Evolutionary conservation across 2,329 filamentous ascomycete genomes (phyloP).

Genomic region (Botrytis pseudocinerea): DNA sequence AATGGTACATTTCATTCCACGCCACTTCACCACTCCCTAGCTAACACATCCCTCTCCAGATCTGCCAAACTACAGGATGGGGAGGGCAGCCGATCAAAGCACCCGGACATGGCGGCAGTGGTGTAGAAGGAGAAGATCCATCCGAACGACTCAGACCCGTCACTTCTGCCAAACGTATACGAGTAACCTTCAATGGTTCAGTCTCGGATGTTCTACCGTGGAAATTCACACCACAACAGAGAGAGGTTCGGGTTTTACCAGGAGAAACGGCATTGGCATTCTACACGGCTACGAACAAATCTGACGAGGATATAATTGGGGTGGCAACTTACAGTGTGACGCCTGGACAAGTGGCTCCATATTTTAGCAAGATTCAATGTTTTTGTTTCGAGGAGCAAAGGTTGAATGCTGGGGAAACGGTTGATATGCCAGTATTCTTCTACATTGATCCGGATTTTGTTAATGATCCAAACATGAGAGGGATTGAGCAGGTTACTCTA

Average conservation of each 20-base stretch:
- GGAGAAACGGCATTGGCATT: conserved; percentile 97
- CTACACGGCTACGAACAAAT: conserved; percentile 93
- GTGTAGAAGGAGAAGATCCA: conserved; percentile 60
- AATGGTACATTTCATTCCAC: conserved; percentile 57
- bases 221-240: conserved; percentile 97
- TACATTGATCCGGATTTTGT: conserved; percentile 96
- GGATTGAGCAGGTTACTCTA: conserved; percentile 90
- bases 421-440: conserved; percentile 99
- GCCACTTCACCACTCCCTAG: conserved; percentile 10
- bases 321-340: conserved; percentile 98
- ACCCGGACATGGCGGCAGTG: conserved; percentile 60
- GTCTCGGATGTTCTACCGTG: conserved; percentile 94
- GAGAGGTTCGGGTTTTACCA: conserved; percentile 90
- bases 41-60: conserved; percentile 48
- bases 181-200: conserved; percentile 93
- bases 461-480: conserved; percentile 88
- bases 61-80: conserved; percentile 86
- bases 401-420: conserved; percentile 89
- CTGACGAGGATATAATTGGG: conserved; percentile 90
- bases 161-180: conserved; percentile 77
- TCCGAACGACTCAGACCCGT: conserved; percentile 79
- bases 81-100: conserved; percentile 89
- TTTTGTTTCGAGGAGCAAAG: conserved; percentile 99
- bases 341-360: conserved; percentile 90
- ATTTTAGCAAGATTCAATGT: conserved; percentile 99